Base-by-base conservation (phyloP, 1,139 yeast genomes). In the Diutina mesorugosa region DNA sequence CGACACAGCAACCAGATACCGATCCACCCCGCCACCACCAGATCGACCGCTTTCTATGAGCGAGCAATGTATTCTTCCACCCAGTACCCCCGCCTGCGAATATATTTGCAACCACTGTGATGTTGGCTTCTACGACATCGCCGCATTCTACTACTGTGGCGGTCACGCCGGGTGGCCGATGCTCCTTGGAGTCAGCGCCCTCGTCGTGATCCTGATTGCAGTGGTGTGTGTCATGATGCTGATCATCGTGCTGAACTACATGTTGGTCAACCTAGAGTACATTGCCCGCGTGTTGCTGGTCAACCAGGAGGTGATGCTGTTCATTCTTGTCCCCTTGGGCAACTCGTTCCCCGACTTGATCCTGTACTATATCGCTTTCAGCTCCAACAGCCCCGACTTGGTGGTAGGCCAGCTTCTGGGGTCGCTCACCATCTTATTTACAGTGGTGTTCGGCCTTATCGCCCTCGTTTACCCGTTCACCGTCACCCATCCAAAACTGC, bases 361-460 rank as follows among this genome's bases (percentile, higher is more conserved):
- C 51, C 73, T 70, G 59, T 74, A 73, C 62, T 67, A 71, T 55
- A 66, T 70, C 41, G 68, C 74, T 5, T 63, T 76, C 18, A 61
- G 64, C 28, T 62, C 69, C 4, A 66, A 69, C 18, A 69, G 75
- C 3, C 63, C 70, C 1, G 74, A 74, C 57, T 62, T 76, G 48
- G 74, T 73, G 1, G 60, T 76, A 54, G 79, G 79, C 1, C 79
- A 76, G 60, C 61, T 74, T 16, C 67, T 74, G 30, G 79, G 80
- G 1, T 70, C 76, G 10, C 67, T 69, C 47, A 59, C 72, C 9
- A 71, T 75, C 16, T 69, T 72, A 58, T 68, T 74, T 55, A 70
- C 77, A 0, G 61, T 75, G 3, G 68, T 74, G 2, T 65, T 74
- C 29, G 79, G 79, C 0, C 48, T 68, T 1, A 75, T 76, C 9